Percentiles rank a stretch among this genome's conserved stretches.
phyloP scores from a whole-genome alignment of 1,139 yeast species.

The Magnusiomyces sp. region DNA sequence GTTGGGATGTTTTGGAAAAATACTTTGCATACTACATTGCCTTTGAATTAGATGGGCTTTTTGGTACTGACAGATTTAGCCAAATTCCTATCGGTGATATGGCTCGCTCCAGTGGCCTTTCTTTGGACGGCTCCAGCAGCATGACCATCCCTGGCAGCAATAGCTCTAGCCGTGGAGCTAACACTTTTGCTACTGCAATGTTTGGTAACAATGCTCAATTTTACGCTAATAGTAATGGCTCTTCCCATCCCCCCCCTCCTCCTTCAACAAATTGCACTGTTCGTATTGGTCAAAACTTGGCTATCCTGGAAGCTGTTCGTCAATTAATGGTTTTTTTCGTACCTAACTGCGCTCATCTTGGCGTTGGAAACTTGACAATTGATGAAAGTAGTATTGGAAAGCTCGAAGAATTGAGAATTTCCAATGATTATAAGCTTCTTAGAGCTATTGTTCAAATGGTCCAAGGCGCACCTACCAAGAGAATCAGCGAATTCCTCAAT shows the following conservation, averaged over 20 bases:
- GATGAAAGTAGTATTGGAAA: conserved; percentile 25
- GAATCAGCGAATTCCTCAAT: conserved; percentile 18
- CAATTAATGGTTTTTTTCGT: conserved; percentile 22
- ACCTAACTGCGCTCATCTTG: neutral
- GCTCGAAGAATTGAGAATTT: conserved; percentile 31
- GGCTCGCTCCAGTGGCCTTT: conserved; percentile 9
- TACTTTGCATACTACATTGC: conserved; percentile 10
- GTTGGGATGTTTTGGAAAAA: conserved; percentile 12
- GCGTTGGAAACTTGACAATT: conserved; percentile 21
- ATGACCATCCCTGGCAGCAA: conserved; percentile 10
- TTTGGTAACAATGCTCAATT: neutral
- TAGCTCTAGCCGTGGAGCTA: neutral
- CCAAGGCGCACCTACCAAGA: neutral
- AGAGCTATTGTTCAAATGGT: conserved; percentile 28
- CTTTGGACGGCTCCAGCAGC: conserved; percentile 12
- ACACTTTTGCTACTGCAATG: neutral
- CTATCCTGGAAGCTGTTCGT: conserved; percentile 30
- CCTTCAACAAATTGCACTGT: conserved; percentile 10
- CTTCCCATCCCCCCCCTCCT: conserved; percentile 1
- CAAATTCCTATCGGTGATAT: conserved; percentile 8
- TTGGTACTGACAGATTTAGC: conserved; percentile 7
- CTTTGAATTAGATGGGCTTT: conserved; percentile 6
- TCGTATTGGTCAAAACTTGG: conserved; percentile 22
- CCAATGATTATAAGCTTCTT: conserved; percentile 29
- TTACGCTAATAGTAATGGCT: neutral